Conservation (phyloP, 2,329 filamentous ascomycete genomes). For the Penicillium sp. region DNA sequence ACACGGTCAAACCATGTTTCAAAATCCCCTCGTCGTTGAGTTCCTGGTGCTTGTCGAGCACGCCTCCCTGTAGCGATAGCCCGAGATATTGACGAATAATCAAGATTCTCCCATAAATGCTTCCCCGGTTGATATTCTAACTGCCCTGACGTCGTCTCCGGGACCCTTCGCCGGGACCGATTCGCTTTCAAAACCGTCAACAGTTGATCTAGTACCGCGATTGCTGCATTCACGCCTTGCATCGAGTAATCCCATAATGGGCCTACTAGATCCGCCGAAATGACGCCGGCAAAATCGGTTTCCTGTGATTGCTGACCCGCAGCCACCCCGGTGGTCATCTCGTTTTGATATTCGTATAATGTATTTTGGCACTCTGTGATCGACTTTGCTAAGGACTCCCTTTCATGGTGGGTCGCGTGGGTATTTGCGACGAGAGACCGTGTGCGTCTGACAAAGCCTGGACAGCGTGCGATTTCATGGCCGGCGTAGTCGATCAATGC, state of each 20-base stretch:
- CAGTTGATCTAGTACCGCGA: constrained; percentile 23
- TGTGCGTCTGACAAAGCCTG: constrained; percentile 20
- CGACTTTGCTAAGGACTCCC: neutral
- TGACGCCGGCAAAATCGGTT: constrained; percentile 5
- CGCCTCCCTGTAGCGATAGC: neutral
- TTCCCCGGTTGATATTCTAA: neutral
- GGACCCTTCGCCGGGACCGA: neutral
- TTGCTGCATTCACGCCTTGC: constrained; percentile 16
- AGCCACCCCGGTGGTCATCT: neutral
- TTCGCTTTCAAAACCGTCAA: constrained; percentile 17
- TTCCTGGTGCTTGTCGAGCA: neutral
- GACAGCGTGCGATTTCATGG: constrained; percentile 22
- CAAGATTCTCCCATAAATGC: neutral
- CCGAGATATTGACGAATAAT: neutral
- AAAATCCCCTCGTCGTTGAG: neutral
- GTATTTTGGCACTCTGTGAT: constrained; percentile 15
- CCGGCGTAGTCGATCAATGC: constrained; percentile 24
- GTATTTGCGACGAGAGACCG: constrained; percentile 13
- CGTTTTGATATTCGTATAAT: constrained; percentile 1
- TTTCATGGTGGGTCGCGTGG: neutral
- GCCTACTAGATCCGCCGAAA: constrained; percentile 3
- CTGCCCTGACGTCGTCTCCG: neutral
- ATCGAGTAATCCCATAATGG: constrained; percentile 7
- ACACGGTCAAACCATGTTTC: constrained; percentile 3
- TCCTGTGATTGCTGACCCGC: neutral